Evolutionary conservation across 2,329 filamentous ascomycete species (phyloP).

Genomic region (Phialophora tarda): DNA sequence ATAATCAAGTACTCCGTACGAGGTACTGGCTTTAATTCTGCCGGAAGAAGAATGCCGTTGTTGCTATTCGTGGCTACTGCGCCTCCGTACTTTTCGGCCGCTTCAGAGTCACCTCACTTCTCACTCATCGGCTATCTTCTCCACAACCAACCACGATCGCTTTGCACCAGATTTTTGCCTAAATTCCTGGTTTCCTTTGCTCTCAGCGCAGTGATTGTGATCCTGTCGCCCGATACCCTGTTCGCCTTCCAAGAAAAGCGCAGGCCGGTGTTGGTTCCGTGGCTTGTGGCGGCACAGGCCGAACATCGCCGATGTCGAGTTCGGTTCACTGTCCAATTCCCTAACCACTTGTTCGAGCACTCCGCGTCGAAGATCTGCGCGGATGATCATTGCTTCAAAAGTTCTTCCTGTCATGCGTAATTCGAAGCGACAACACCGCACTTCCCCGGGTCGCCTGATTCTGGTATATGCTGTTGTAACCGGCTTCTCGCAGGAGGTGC

Average conservation of each 20-base stretch:
- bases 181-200: neutral
- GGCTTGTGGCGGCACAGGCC: constrained; percentile 4
- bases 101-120: neutral
- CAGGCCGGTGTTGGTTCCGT: constrained; percentile 12
- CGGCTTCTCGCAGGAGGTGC: neutral
- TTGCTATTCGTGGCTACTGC: neutral
- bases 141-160: neutral
- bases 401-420: neutral
- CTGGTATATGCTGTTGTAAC: neutral
- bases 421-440: neutral
- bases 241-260: neutral
- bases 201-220: neutral
- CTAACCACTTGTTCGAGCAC: neutral
- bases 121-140: neutral
- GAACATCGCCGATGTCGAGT: constrained; percentile 7
- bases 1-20: no score
- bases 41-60: neutral
- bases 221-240: neutral
- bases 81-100: neutral
- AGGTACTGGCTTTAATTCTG: no score
- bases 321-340: neutral
- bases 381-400: constrained; percentile 7
- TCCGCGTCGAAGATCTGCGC: neutral
- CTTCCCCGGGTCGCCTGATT: neutral
- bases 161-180: neutral